Percentiles rank a stretch among this genome's conserved stretches.
Evolutionary conservation across 1,139 yeast genomes (phyloP).

Genomic region (Yamadazyma dushanensis): DNA sequence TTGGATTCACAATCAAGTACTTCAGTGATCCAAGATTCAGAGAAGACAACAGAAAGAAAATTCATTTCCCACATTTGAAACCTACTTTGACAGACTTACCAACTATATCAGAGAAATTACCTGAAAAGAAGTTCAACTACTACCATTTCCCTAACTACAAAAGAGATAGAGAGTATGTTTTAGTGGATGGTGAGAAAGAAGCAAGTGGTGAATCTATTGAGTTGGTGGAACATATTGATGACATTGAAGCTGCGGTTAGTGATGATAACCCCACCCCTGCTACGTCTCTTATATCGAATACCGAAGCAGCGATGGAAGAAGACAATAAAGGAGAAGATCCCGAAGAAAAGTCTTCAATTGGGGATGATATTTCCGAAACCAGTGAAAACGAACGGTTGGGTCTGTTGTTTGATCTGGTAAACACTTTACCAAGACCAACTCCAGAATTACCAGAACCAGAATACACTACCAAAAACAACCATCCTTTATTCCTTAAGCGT

Average conservation of each 20-base stretch:
- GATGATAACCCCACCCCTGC: background rate
- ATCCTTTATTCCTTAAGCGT: constrained; percentile 25
- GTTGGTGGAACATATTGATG: constrained; percentile 5
- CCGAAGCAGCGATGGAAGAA: constrained; percentile 4
- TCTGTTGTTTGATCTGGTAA: constrained; percentile 32
- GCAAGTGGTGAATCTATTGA: constrained; percentile 1
- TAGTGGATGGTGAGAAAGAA: constrained; percentile 12
- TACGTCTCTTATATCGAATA: background rate
- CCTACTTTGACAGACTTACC: constrained; percentile 31
- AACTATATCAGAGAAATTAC: constrained; percentile 27
- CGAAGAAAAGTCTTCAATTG: constrained; percentile 2
- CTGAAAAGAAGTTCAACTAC: constrained; percentile 29
- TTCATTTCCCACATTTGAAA: constrained; percentile 32
- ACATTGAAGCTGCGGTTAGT: constrained; percentile 3
- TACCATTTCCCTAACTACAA: constrained; percentile 23
- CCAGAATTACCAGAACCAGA: constrained; percentile 8
- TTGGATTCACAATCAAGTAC: constrained; percentile 50
- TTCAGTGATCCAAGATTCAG: constrained; percentile 18
- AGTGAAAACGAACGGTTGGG: constrained; percentile 24
- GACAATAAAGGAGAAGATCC: constrained; percentile 1
- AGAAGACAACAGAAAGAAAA: constrained; percentile 8
- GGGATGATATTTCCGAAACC: constrained; percentile 8
- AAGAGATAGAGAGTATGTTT: constrained; percentile 23
- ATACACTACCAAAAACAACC: constrained; percentile 14
- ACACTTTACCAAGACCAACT: constrained; percentile 17